phyloP scores from a whole-genome alignment of 495 filamentous ascomycete genomes.

The Penicillium bialowiezense region DNA sequence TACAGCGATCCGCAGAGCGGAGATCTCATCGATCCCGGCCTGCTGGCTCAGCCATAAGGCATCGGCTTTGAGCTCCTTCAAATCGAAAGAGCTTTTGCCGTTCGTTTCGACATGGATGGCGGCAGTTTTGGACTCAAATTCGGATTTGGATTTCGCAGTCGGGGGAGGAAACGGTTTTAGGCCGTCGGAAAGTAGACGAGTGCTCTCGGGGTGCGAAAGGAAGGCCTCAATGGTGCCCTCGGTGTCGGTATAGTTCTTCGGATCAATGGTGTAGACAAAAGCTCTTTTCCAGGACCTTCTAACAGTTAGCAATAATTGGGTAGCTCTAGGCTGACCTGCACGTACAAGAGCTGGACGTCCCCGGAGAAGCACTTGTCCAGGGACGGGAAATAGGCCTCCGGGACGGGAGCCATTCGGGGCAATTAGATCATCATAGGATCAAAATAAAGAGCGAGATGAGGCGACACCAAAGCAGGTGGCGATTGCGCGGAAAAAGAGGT shows the following conservation, averaged over 20 bases:
- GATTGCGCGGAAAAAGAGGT: conserved; percentile 7
- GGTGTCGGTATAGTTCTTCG: conserved; percentile 44
- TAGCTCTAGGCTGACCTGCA: conserved; percentile 1
- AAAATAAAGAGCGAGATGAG: conserved; percentile 10
- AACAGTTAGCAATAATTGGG: conserved; percentile 12
- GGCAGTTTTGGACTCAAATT: conserved; percentile 84
- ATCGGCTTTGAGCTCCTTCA: conserved; percentile 82
- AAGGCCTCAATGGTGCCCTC: conserved; percentile 55
- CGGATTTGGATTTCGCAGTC: conserved; percentile 58
- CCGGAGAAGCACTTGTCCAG: conserved; percentile 62
- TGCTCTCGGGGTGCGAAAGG: conserved; percentile 62
- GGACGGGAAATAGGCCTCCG: conserved; percentile 60
- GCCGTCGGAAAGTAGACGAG: conserved; percentile 62
- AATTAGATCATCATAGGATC: conserved; percentile 53
- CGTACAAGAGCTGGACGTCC: conserved; percentile 58
- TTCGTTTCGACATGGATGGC: conserved; percentile 82
- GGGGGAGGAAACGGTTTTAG: conserved; percentile 59
- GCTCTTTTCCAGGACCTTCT: conserved; percentile 74
- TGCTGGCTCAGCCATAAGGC: conserved; percentile 78
- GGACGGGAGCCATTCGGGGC: conserved; percentile 65
- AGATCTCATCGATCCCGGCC: conserved; percentile 73
- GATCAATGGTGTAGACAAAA: conserved; percentile 61
- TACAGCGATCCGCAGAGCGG: conserved; percentile 74
- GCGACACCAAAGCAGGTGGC: conserved; percentile 6
- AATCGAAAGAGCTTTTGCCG: conserved; percentile 63